Base-by-base conservation (phyloP, 225 moss, liverwort and hornwort genomes). In the Thuidium tamariscinum region DNA sequence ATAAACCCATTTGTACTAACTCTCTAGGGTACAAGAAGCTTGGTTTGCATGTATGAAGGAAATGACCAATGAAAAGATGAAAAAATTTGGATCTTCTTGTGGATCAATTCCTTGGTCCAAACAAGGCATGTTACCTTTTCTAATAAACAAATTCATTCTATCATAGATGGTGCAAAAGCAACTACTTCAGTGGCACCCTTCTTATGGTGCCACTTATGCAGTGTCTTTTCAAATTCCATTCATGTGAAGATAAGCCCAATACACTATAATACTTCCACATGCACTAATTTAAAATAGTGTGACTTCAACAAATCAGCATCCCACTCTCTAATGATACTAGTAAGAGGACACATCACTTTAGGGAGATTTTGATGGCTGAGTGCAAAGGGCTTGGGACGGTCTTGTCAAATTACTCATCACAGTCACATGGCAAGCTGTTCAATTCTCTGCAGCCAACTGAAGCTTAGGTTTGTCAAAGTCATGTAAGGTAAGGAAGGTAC, bases 31-130 rank as follows among this genome's bases (percentile, higher is more conserved):
- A n/a, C n/a, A n/a, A n/a, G n/a, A n/a, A 37, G 11, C 6, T 36
- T 3, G 6, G 0, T 67, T 67, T 37, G 11, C 2, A 1, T 22
- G 2, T 7, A n/a, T n/a, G n/a, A n/a, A n/a, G 13, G 11, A 25
- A 13, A 39, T 39, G 39, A 25, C 2, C 0, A 0, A 39, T 0
- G 0, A 7, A 13, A 68, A 26, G 8, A 25, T 26, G 15, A 41
- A 11, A 5, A 36, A 8, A 13, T 41, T 69, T 12, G 2, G 3
- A 26, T 41, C 26, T 41, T 39, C 2, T 39, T 25, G 5, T 26
- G 8, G 8, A 8, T 26, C 8, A 1, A 26, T 14, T 5, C 15
- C 5, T 0, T 25, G 0, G 4, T 25, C 22, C 23, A 23, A 7
- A 23, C 23, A 39, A 39, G 39, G 23, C 23, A 20, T 6, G 1